Conservation (phyloP, 495 filamentous ascomycete species). For the Hypomontagnella monticulosa region DNA sequence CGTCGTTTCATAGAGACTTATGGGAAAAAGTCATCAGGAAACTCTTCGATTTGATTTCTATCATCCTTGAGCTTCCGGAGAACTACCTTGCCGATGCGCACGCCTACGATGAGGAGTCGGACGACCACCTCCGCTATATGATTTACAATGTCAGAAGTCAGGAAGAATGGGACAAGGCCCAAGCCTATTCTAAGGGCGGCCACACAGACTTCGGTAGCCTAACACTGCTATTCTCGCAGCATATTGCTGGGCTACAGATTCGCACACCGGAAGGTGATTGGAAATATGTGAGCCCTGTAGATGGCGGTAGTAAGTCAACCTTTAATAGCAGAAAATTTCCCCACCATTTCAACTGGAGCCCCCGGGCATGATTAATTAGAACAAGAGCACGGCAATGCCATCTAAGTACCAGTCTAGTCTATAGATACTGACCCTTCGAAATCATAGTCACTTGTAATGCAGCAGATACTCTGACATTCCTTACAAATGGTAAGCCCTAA, state of each 20-base stretch:
- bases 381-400: no score
- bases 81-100: slow-evolving; percentile 57
- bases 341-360: not conserved
- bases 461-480: slow-evolving; percentile 57
- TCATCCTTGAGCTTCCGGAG: slow-evolving; percentile 59
- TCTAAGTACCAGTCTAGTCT: no score
- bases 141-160: slow-evolving; percentile 54
- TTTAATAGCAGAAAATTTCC: not conserved
- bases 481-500: slow-evolving; percentile 47
- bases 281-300: slow-evolving; percentile 59
- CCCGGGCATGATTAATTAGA: no score
- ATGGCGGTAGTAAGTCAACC: slow-evolving; percentile 49
- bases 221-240: slow-evolving; percentile 62
- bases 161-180: slow-evolving; percentile 36
- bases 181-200: slow-evolving; percentile 38
- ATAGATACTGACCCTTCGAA: not conserved
- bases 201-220: slow-evolving; percentile 65
- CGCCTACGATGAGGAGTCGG: slow-evolving; percentile 54
- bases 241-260: slow-evolving; percentile 60
- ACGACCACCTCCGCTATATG: slow-evolving; percentile 63
- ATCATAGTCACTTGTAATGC: slow-evolving; percentile 59
- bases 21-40: slow-evolving; percentile 48
- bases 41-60: slow-evolving; percentile 59
- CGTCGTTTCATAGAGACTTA: slow-evolving; percentile 32
- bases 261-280: slow-evolving; percentile 56